phyloP scores from a whole-genome alignment of 352 stramenopile species.

The Pythium diclinum region DNA sequence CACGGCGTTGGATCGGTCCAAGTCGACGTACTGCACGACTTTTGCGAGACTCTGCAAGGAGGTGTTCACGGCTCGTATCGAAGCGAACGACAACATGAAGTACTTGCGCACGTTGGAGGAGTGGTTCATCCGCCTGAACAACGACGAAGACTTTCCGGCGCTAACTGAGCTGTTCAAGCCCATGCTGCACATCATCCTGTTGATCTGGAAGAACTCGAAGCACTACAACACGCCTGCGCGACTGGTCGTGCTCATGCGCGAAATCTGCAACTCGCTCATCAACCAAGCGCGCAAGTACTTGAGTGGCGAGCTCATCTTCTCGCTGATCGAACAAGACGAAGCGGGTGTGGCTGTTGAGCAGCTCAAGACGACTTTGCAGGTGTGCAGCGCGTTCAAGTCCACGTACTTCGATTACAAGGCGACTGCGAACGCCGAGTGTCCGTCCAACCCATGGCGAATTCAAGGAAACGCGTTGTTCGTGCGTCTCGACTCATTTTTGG shows the following conservation, averaged over 20 bases:
- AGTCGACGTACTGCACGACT: conserved; percentile 96
- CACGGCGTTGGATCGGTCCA: conserved; percentile 91
- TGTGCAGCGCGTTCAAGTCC: conserved; percentile 96
- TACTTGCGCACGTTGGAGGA: conserved; percentile 95
- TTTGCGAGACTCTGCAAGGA: conserved; percentile 97
- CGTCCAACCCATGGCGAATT: conserved; percentile 97
- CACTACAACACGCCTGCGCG: conserved; percentile 97
- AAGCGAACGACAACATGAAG: conserved; percentile 98
- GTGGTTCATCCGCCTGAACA: conserved; percentile 96
- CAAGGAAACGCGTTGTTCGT: conserved; percentile 98
- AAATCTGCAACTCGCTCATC: conserved; percentile 98
- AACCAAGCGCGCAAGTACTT: conserved; percentile 92
- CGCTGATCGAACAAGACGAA: conserved; percentile 96
- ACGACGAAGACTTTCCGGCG: conserved; percentile 93
- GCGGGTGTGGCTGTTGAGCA: conserved; percentile 92
- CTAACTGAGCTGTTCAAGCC: conserved; percentile 95
- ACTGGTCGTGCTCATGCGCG: conserved; percentile 95
- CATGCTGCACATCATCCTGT: conserved; percentile 97
- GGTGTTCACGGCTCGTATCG: conserved; percentile 94
- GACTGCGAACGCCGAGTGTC: conserved; percentile 95
- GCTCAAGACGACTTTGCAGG: conserved; percentile 91
- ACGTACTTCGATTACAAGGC: conserved; percentile 98
- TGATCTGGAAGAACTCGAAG: conserved; percentile 99
- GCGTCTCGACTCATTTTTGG: conserved; percentile 96
- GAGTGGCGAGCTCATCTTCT: conserved; percentile 95